Evolutionary conservation across 768 basidiomycete genomes (phyloP).

Genomic region (Kwoniella pini): DNA sequence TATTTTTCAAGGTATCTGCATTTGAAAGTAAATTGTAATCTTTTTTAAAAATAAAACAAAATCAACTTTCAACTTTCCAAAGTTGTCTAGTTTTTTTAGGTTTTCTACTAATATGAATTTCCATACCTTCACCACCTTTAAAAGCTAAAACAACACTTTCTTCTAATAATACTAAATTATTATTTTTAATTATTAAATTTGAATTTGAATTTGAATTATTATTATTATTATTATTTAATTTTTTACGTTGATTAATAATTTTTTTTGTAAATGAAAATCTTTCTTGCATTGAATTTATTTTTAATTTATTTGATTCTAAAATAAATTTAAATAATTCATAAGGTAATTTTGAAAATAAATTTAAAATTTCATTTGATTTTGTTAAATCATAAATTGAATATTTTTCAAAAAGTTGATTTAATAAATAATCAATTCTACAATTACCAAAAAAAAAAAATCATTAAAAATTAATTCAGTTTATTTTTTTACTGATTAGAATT

Average conservation of each 20-base stretch:
- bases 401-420: slow-evolving; percentile 16
- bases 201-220: neutral
- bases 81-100: slow-evolving; percentile 64
- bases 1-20: too few species aligned
- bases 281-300: slow-evolving; percentile 70
- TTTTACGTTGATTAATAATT: slow-evolving; percentile 78
- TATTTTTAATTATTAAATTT: neutral
- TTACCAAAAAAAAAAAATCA: neutral
- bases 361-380: slow-evolving; percentile 24
- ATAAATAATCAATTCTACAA: slow-evolving; percentile 33
- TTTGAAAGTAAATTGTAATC: too few species aligned
- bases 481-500: neutral
- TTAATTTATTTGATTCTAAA: slow-evolving; percentile 39
- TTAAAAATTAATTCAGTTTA: neutral
- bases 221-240: too few species aligned
- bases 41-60: neutral
- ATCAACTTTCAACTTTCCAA: slow-evolving; percentile 57
- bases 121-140: slow-evolving; percentile 68
- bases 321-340: slow-evolving; percentile 62
- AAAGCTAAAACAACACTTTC: slow-evolving; percentile 92
- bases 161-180: slow-evolving; percentile 28
- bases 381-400: slow-evolving; percentile 14
- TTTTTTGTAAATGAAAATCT: slow-evolving; percentile 92
- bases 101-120: slow-evolving; percentile 82
- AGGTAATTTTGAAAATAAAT: slow-evolving; percentile 69